Conservation (phyloP, 805 yeast genomes). For the Kazachstania kunashirensis region DNA sequence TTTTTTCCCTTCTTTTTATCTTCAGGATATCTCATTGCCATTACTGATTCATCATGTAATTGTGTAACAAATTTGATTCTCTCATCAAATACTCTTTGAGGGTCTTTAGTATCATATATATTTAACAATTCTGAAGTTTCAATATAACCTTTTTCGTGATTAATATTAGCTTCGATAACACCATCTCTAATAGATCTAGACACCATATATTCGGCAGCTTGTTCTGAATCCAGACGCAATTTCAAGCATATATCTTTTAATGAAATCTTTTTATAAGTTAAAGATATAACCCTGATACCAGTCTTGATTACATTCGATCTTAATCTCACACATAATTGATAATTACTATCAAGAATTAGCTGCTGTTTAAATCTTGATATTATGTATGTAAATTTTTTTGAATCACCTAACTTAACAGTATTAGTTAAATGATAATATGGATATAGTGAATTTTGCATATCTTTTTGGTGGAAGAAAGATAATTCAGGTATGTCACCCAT, state of each 20-base stretch:
- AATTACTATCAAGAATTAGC: conserved; percentile 69
- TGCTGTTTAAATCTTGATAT: conserved; percentile 50
- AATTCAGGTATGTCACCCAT: conserved; percentile 97
- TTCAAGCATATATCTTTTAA: conserved; percentile 89
- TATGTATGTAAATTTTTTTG: conserved; percentile 66
- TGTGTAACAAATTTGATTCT: conserved; percentile 88
- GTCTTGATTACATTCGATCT: conserved; percentile 97
- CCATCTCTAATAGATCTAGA: conserved; percentile 96
- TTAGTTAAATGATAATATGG: conserved; percentile 84
- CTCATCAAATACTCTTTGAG: conserved; percentile 82
- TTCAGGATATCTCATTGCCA: conserved; percentile 86
- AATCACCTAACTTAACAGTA: conserved; percentile 89
- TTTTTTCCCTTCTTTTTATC: conserved; percentile 20
- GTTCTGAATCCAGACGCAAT: conserved; percentile 85
- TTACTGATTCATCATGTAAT: conserved; percentile 83
- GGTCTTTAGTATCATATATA: conserved; percentile 77
- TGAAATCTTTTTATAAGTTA: conserved; percentile 84
- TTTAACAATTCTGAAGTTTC: conserved; percentile 81
- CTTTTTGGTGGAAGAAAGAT: conserved; percentile 60
- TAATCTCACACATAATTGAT: conserved; percentile 74
- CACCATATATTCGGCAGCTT: conserved; percentile 92
- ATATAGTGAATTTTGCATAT: conserved; percentile 48
- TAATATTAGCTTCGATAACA: conserved; percentile 88
- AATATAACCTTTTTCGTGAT: conserved; percentile 86
- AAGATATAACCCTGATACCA: conserved; percentile 86